Evolutionary conservation across 495 filamentous ascomycete genomes (phyloP).

Genomic region (Penicillium canariense): DNA sequence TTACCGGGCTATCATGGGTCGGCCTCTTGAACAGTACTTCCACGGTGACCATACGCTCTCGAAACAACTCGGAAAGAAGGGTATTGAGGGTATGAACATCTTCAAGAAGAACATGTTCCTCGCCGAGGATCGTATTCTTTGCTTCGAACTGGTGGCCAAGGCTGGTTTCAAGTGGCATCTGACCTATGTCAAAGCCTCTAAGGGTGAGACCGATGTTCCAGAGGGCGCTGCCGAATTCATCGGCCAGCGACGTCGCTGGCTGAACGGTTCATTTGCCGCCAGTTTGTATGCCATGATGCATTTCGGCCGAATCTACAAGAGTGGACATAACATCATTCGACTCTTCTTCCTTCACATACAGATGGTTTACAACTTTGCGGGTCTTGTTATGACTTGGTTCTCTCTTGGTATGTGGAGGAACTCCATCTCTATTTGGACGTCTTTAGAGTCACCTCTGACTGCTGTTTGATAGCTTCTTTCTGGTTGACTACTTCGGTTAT

Average conservation of each 20-base stretch:
- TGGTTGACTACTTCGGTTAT: slow-evolving; percentile 95
- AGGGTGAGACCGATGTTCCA: slow-evolving; percentile 97
- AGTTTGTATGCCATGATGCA: slow-evolving; percentile 97
- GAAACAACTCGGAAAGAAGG: slow-evolving; percentile 91
- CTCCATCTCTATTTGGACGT: not conserved
- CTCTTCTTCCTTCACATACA: slow-evolving; percentile 98
- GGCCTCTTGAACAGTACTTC: slow-evolving; percentile 97
- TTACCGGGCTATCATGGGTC: slow-evolving; percentile 95
- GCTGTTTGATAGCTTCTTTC: slow-evolving; percentile 61
- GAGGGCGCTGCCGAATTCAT: slow-evolving; percentile 96
- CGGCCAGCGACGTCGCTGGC: slow-evolving; percentile 91
- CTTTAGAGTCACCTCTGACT: not conserved
- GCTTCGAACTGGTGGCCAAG: slow-evolving; percentile 97
- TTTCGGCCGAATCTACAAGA: slow-evolving; percentile 96
- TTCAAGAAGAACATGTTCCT: slow-evolving; percentile 99
- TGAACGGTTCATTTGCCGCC: slow-evolving; percentile 97
- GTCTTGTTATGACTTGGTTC: slow-evolving; percentile 93
- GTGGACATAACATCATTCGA: slow-evolving; percentile 89
- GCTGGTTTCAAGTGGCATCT: slow-evolving; percentile 98
- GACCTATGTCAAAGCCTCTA: slow-evolving; percentile 95
- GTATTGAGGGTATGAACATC: slow-evolving; percentile 99
- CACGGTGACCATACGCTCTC: slow-evolving; percentile 97
- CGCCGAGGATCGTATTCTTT: slow-evolving; percentile 98
- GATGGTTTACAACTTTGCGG: slow-evolving; percentile 86
- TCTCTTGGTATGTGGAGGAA: slow-evolving; percentile 63